Base-by-base conservation (phyloP, 306 rosid genomes). In the Nissolia schottii region DNA sequence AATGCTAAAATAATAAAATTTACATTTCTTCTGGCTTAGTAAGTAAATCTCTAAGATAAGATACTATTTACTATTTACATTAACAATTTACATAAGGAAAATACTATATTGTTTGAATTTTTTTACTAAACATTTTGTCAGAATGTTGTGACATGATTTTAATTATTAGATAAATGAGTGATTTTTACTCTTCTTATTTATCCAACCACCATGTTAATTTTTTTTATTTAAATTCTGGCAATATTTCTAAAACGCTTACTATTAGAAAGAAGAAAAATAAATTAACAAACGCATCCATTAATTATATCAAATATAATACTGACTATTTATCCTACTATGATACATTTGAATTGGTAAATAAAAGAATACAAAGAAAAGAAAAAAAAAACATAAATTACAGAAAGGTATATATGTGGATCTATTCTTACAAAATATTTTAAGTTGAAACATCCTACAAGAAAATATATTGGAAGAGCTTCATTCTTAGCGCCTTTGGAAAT, bases 401-500 rank as follows among this genome's bases (percentile, higher is more conserved):
- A 25, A 50, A 34, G 19, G 27, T 20, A 6, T 38, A 31, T 63
- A 6, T 38, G 40, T 63, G 14, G 23, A 45, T 38, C 2, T 46
- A 45, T 56, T 4, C 16, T 23, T 38, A n/a, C 27, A 38, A 50
- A 38, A 50, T 62, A 57, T 38, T n/a, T n/a, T 58, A 32, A n/a
- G n/a, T 11, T n/a, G n/a, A 6, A 40, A 35, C 22, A 55, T 31
- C 34, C 69, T 64, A 24, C 64, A 43, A 61, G 9, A 61, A 35
- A 75, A 27, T n/a, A n/a, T n/a, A 34, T 2, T 10, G 24, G 46
- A 50, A 50, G 7, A 34, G 55, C 0, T 1, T 37, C 43, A 40
- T 9, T 13, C 73, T 56, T 75, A 75, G 19, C 84, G 80, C 2
- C 78, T 3, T 64, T 84, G 88, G 40, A 84, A 84, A 51, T 80